Evolutionary conservation across 139 green algal genomes (phyloP), one percentile per base, ranked within the genome.

Genomic region (Volvox africanus): DNA sequence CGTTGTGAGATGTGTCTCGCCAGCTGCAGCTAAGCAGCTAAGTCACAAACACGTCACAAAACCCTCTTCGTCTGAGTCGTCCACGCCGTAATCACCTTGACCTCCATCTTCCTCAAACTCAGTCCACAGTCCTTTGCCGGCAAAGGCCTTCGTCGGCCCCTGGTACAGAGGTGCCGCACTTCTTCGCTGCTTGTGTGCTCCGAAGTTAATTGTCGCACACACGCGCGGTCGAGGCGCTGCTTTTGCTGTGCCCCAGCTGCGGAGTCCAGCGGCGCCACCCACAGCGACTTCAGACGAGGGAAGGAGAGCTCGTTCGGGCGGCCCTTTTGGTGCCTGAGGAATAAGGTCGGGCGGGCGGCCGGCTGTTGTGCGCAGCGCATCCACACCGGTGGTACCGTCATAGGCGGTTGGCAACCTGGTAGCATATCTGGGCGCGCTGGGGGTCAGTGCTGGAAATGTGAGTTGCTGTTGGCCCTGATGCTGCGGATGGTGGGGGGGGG

Each of bases 41-140:
- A 55, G 13, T 82, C 61, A 90, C 14, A 90, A 22, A n/a, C 86
- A 90, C n/a, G 86, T 90, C 19, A 90, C 86, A 24, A 90, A 90
- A n/a, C 50, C 26, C 12, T 16, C 68, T 2, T 80, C 86, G 1
- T 84, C 86, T 0, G 26, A 22, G 30, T 33, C 81, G n/a, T 62
- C 86, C 0, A 21, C 69, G 14, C 37, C 68, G 21, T 44, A 81
- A 18, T 62, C 73, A 0, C 65, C 65, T 24, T 32, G 22, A 1
- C 0, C 73, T 0, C 24, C 73, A 17, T 83, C 86, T 18, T 82
- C 85, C 3, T 90, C 86, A 1, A 76, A 90, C 35, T 83, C 86
- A 1, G 24, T 32, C 86, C 86, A 90, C 9, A 5, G 67, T 3
- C 86, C 73, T 0, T 30, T 44, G n/a, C 69, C 55, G 1, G 37